Base-by-base conservation (phyloP, 2,329 filamentous ascomycete genomes). In the Trichoderma koningiopsis region DNA sequence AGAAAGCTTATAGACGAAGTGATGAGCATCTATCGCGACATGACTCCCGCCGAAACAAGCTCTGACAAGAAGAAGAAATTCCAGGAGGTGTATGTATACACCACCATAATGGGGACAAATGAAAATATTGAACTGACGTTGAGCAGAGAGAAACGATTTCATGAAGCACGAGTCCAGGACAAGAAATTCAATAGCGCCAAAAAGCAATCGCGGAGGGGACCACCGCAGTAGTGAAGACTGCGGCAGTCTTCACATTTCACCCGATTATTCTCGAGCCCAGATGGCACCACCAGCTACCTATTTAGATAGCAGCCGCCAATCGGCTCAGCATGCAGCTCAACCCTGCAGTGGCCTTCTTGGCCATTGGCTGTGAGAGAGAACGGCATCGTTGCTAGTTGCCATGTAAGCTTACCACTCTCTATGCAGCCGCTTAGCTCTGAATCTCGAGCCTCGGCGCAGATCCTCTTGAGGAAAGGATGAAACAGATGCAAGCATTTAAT, bases 161-260 rank as follows among this genome's bases (percentile, higher is more conserved):
- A 85, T 53, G 79, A 82, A 22, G 73, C 76, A 1, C 79, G 86
- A 31, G 71, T 88, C 27, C 81, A 77, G 70, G 74, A 79, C 16
- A 88, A 88, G 75, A 87, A 85, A 74, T 74, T 82, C 11, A 77
- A 80, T 19, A 83, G 84, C 71, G 78, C 77, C 8, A 88, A 87
- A 77, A 88, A 88, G 72, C 79, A 83, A 66, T 80, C 74, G 33
- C 80, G 85, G 19, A 81, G 77, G 74, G 80, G 81, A 1, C 73
- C 76, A n/a, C 74, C 73, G 2, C 71, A 74, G 65, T 69, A 63
- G 56, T 5, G 10, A n/a, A 33, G 22, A n/a, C 55, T 4, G 33
- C 33, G n/a, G 11, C 14, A 22, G 29, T 22, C 16, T 5, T 10
- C 14, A 24, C 8, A 47, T 22, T 5, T 16, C 14, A 24, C 19